These are phyloP conservation scores for Jamesozyma piceae DNA, from an alignment of 805 yeast genomes.

Conservation along the genomic window DNA sequence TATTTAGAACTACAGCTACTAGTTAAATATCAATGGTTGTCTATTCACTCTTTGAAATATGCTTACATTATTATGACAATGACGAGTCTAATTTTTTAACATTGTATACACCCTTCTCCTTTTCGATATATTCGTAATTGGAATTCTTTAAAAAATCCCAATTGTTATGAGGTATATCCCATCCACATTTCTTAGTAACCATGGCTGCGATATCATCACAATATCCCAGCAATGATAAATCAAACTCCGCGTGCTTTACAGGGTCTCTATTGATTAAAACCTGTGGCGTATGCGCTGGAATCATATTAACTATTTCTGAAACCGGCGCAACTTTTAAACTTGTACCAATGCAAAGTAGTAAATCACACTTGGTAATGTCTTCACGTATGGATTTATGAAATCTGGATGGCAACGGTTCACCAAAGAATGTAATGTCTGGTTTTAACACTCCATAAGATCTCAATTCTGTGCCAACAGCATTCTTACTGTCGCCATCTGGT, in stretches of 20 bases:
- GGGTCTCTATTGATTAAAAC: conserved; percentile 70
- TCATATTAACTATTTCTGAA: conserved; percentile 65
- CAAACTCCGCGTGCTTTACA: conserved; percentile 68
- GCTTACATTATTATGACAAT: too few species aligned
- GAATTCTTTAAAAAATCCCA: conserved; percentile 28
- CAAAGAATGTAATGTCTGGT: conserved; percentile 89
- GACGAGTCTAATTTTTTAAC: conserved; percentile 12
- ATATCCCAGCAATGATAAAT: conserved; percentile 63
- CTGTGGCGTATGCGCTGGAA: conserved; percentile 65
- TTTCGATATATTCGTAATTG: conserved; percentile 16
- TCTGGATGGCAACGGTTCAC: conserved; percentile 66
- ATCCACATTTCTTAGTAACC: conserved; percentile 46
- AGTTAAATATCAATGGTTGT: too few species aligned
- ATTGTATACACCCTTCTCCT: conserved; percentile 25
- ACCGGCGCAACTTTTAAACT: conserved; percentile 93
- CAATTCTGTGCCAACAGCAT: too few species aligned
- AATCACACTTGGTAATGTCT: conserved; percentile 64
- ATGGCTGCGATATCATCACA: conserved; percentile 76
- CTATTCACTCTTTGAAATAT: too few species aligned
- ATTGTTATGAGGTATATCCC: conserved; percentile 51
- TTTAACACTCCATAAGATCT: conserved; percentile 78
- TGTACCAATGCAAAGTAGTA: conserved; percentile 79
- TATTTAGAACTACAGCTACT: too few species aligned
- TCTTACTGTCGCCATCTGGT: background rate
- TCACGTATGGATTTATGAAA: conserved; percentile 51